These are phyloP conservation scores for Plasmodium ovale DNA, from an alignment of 169 alveolate species.

Conservation along the genomic window DNA sequence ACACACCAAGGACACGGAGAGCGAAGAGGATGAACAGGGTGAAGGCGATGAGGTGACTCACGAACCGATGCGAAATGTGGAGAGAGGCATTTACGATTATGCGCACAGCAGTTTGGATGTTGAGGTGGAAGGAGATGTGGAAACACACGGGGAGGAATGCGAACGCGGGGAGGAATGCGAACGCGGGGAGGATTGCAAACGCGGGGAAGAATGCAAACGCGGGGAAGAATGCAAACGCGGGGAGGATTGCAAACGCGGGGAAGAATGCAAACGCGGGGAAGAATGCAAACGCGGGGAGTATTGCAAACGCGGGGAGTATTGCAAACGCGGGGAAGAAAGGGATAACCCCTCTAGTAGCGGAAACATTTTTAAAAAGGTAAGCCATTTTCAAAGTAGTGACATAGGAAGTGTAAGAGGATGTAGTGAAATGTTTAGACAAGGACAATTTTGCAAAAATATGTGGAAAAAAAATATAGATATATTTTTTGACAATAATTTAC, in stretches of 20 bases:
- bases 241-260: background rate
- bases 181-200: too few species aligned
- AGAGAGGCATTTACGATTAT: background rate
- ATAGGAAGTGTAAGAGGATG: background rate
- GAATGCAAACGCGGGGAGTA: background rate
- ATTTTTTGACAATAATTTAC: conserved; percentile 60
- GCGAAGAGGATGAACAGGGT: background rate
- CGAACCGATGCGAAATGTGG: background rate
- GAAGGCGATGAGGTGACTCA: background rate
- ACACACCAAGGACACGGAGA: background rate
- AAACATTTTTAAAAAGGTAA: background rate
- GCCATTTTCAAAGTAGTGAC: background rate
- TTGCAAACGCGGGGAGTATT: background rate
- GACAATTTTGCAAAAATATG: background rate
- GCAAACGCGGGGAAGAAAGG: background rate
- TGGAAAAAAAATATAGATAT: conserved; percentile 17
- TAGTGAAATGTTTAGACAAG: background rate
- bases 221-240: background rate
- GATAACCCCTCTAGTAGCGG: background rate
- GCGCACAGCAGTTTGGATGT: background rate
- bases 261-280: background rate
- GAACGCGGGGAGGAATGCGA: too few species aligned
- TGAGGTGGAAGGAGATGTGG: background rate
- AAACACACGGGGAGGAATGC: background rate
- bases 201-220: too few species aligned